Percentiles rank a stretch among this genome's conserved stretches.
Evolutionary conservation across 495 filamentous ascomycete species (phyloP).

Genomic region (Amniculicola lignicola): DNA sequence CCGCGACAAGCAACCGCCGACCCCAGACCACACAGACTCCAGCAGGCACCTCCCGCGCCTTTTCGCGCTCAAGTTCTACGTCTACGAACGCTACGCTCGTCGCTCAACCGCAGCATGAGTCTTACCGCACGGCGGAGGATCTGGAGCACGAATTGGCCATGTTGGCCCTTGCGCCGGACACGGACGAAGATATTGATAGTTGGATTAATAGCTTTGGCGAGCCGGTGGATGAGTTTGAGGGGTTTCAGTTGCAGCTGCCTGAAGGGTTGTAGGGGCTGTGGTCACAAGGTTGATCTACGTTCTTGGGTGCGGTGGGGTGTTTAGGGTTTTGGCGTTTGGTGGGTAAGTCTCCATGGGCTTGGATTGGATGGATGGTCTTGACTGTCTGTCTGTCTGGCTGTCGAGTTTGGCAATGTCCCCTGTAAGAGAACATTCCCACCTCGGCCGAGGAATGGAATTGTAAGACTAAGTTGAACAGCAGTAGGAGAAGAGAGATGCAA

Average conservation of each 20-base stretch:
- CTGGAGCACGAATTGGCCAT: constrained; percentile 12
- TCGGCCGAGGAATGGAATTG: too few species aligned
- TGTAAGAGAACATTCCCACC: too few species aligned
- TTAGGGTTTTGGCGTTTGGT: too few species aligned
- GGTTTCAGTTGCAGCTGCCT: constrained; percentile 23
- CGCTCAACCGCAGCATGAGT: background rate
- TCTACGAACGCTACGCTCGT: constrained; percentile 26
- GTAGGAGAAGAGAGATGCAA: background rate
- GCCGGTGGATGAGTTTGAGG: constrained; percentile 16
- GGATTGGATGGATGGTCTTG: too few species aligned
- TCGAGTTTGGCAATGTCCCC: too few species aligned
- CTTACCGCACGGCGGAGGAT: constrained; percentile 17
- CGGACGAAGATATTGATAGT: constrained; percentile 20
- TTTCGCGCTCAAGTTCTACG: constrained; percentile 25
- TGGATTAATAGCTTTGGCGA: constrained; percentile 22
- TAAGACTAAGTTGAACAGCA: too few species aligned
- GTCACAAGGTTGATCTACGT: background rate
- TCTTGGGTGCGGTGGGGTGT: background rate
- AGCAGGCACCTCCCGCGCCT: background rate
- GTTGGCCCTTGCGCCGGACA: background rate
- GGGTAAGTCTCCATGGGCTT: too few species aligned
- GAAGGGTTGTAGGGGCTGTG: constrained; percentile 15
- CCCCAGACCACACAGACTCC: background rate
- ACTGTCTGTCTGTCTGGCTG: too few species aligned
- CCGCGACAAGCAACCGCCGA: constrained; percentile 14